Evolutionary conservation across 495 filamentous ascomycete genomes (phyloP).

Genomic region (Parathielavia appendiculata): DNA sequence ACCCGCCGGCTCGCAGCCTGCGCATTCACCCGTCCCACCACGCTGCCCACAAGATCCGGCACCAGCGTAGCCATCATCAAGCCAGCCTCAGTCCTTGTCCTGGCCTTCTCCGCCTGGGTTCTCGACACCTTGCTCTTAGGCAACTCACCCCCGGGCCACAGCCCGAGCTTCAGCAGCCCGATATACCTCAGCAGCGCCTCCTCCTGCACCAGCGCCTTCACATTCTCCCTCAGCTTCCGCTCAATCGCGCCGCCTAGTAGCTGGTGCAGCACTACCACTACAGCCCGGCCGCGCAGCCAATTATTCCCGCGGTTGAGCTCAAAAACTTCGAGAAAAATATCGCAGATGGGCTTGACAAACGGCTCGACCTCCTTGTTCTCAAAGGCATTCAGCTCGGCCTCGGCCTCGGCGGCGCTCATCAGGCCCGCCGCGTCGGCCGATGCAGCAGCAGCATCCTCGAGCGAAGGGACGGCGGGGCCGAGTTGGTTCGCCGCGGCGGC

Average conservation of each 20-base stretch:
- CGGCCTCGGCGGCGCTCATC: slow-evolving; percentile 62
- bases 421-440: slow-evolving; percentile 36
- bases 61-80: slow-evolving; percentile 75
- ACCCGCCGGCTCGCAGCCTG: slow-evolving; percentile 75
- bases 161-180: slow-evolving; percentile 57
- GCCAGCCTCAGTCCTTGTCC: slow-evolving; percentile 67
- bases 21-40: slow-evolving; percentile 78
- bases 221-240: slow-evolving; percentile 81
- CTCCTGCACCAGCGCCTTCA: slow-evolving; percentile 63
- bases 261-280: slow-evolving; percentile 84
- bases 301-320: slow-evolving; percentile 92
- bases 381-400: no score
- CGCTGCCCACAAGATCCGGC: slow-evolving; percentile 76
- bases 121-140: slow-evolving; percentile 41
- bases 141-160: slow-evolving; percentile 56
- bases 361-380: slow-evolving; percentile 65
- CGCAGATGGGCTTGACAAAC: slow-evolving; percentile 97
- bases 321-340: slow-evolving; percentile 94
- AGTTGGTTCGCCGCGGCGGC: slow-evolving; percentile 80
- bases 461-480: slow-evolving; percentile 48
- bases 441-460: slow-evolving; percentile 24
- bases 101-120: slow-evolving; percentile 60
- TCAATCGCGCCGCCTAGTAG: slow-evolving; percentile 91
- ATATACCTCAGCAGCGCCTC: slow-evolving; percentile 74
- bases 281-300: slow-evolving; percentile 88